Percentiles rank a stretch among this genome's conserved stretches.
phyloP scores from a whole-genome alignment of 345 rosid species.

The Populus pruinosa region DNA sequence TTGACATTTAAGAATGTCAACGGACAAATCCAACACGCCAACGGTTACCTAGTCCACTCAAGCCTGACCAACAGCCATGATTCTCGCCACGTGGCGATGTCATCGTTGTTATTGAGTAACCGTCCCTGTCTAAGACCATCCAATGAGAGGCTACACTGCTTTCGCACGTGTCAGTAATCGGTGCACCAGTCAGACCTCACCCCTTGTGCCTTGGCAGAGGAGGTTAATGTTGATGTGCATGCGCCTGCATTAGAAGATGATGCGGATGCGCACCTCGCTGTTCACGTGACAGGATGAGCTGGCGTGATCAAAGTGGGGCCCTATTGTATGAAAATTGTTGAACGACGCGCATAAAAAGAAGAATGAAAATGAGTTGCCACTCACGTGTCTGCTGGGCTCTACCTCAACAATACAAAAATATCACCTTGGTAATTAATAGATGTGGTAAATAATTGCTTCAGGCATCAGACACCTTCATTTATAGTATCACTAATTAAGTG shows the following conservation, averaged over 20 bases:
- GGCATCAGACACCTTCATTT: no score
- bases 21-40: no score
- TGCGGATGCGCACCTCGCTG: neutral
- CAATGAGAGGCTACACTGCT: neutral
- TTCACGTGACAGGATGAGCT: neutral
- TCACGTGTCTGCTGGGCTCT: neutral
- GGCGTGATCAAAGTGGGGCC: neutral
- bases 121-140: neutral
- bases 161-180: neutral
- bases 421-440: no score
- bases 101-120: neutral
- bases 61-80: neutral
- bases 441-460: no score
- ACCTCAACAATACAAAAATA: no score
- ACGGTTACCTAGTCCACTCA: no score
- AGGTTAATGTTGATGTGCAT: neutral
- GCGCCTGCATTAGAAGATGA: neutral
- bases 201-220: neutral
- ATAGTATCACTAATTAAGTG: no score
- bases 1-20: no score
- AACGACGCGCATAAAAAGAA: neutral
- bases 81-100: neutral
- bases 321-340: neutral
- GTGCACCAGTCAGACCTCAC: neutral
- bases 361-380: neutral